A percentile compares a stretch with the other conserved stretches of the same genome.
These are phyloP conservation scores for Dactylellina sp. DNA, from an alignment of 2,329 filamentous ascomycete species.

Conservation along the genomic window DNA sequence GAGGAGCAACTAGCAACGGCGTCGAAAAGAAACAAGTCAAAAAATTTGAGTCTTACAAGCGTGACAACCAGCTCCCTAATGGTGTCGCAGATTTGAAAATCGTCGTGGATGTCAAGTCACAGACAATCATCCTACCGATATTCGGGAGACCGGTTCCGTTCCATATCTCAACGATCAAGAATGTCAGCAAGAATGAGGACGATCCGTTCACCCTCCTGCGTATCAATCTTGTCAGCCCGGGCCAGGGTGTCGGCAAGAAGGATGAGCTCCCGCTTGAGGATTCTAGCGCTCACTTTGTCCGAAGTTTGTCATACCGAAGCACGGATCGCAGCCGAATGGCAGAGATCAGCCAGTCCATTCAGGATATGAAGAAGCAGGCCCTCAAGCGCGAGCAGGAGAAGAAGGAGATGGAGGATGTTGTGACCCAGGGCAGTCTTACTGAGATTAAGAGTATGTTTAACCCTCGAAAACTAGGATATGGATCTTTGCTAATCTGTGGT, in stretches of 20 bases:
- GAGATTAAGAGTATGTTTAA: conserved; percentile 79
- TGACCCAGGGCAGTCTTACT: conserved; percentile 96
- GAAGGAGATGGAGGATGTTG: conserved; percentile 99
- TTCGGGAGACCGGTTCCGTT: conserved; percentile 98
- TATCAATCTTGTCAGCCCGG: conserved; percentile 96
- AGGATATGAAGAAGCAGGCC: conserved; percentile 92
- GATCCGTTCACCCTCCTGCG: conserved; percentile 92
- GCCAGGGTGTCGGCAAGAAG: conserved; percentile 95
- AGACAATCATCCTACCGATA: conserved; percentile 90
- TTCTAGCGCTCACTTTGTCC: conserved; percentile 91
- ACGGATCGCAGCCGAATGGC: conserved; percentile 88
- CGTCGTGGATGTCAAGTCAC: conserved; percentile 88
- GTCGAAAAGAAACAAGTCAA: conserved; percentile 98
- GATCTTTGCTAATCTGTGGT: conserved; percentile 69
- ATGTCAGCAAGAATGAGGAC: conserved; percentile 96
- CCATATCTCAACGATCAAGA: conserved; percentile 98
- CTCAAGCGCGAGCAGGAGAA: conserved; percentile 96
- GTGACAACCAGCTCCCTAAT: conserved; percentile 89
- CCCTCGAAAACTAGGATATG: background rate
- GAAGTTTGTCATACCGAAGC: conserved; percentile 94
- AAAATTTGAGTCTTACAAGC: conserved; percentile 98
- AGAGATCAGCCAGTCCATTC: conserved; percentile 91
- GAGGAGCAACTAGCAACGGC: conserved; percentile 78
- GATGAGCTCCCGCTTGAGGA: conserved; percentile 95
- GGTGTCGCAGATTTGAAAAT: conserved; percentile 88